phyloP scores from a whole-genome alignment of 179 eudicot genomes.

The Amaranthus tricolor region DNA sequence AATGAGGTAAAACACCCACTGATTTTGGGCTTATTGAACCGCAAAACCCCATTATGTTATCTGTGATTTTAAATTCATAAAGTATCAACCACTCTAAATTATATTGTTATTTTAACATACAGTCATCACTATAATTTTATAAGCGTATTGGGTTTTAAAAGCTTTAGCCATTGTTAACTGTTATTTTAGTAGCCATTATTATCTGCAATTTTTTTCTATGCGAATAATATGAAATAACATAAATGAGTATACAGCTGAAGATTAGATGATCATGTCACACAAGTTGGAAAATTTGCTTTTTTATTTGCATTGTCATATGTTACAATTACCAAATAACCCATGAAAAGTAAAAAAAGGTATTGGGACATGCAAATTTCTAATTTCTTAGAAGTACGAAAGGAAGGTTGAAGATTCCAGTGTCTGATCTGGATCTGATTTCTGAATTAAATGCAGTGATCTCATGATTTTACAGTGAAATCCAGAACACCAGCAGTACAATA shows the following conservation, averaged over 20 bases:
- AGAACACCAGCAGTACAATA: constrained; percentile 31
- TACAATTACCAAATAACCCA: constrained; percentile 25
- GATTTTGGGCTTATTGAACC: too few relatives aligned
- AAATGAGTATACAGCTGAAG: background rate
- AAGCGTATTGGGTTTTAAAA: too few relatives aligned
- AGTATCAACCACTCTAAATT: too few relatives aligned
- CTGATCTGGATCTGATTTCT: constrained; percentile 19
- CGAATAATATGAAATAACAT: background rate
- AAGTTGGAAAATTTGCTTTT: background rate
- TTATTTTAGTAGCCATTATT: too few relatives aligned
- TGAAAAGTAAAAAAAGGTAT: constrained; percentile 9
- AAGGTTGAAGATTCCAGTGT: constrained; percentile 4
- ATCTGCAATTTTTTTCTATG: too few relatives aligned
- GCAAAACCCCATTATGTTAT: too few relatives aligned
- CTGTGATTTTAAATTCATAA: too few relatives aligned
- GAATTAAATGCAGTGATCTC: background rate
- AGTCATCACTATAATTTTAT: too few relatives aligned
- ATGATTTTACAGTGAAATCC: constrained; percentile 20
- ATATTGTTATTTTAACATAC: too few relatives aligned
- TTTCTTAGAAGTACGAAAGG: background rate
- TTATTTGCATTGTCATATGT: constrained; percentile 25
- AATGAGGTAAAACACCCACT: too few relatives aligned
- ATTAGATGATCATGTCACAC: background rate
- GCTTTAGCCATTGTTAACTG: too few relatives aligned
- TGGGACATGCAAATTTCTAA: constrained; percentile 4